Evolutionary conservation across 352 stramenopile genomes (phyloP).

Genomic region (Peronosclerospora sorghi): DNA sequence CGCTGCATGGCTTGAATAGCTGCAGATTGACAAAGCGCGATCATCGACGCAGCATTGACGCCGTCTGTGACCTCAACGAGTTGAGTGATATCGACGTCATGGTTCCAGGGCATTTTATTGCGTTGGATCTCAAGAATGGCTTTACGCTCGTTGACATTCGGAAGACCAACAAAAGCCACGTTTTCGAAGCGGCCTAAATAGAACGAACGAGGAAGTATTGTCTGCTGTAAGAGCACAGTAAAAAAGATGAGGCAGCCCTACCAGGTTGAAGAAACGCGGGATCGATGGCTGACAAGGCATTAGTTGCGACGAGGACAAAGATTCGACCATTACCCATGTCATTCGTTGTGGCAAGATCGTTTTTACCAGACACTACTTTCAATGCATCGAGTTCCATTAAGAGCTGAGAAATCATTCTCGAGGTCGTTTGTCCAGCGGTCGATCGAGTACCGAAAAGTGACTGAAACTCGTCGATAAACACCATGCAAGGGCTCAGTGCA

Average conservation of each 20-base stretch:
- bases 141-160: slow-evolving; percentile 33
- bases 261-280: slow-evolving; percentile 73
- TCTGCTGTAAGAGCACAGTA: not conserved
- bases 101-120: slow-evolving; percentile 59
- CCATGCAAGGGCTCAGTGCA: slow-evolving; percentile 66
- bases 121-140: slow-evolving; percentile 59
- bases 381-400: slow-evolving; percentile 73
- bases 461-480: slow-evolving; percentile 86
- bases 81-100: slow-evolving; percentile 30
- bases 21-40: slow-evolving; percentile 58
- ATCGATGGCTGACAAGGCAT: slow-evolving; percentile 63
- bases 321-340: slow-evolving; percentile 29
- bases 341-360: slow-evolving; percentile 4
- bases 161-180: slow-evolving; percentile 63
- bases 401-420: slow-evolving; percentile 78
- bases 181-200: slow-evolving; percentile 71
- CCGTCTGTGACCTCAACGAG: slow-evolving; percentile 49
- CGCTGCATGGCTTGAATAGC: slow-evolving; percentile 69
- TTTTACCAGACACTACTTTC: slow-evolving; percentile 41
- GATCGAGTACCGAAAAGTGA: slow-evolving; percentile 71
- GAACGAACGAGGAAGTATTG: not conserved
- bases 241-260: slow-evolving; percentile 8
- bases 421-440: slow-evolving; percentile 68
- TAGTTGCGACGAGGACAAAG: slow-evolving; percentile 77
- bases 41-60: slow-evolving; percentile 60